These are phyloP conservation scores for Microbotryum violaceum DNA, from an alignment of 1,284 basidiomycete genomes.

Conservation along the genomic window DNA sequence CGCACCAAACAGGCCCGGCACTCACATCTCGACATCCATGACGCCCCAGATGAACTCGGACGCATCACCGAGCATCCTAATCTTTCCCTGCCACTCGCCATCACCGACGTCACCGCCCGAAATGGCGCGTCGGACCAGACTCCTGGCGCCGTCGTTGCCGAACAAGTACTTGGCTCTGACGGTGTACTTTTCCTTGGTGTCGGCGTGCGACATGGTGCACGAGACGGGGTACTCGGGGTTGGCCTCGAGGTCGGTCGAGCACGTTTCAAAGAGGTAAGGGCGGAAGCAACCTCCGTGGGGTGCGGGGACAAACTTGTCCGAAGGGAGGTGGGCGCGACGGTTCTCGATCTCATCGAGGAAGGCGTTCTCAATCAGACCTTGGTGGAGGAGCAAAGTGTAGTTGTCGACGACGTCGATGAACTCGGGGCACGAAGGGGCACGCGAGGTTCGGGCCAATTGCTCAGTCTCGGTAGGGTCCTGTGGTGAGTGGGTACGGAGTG, in stretches of 20 bases:
- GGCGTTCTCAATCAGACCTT: conserved; percentile 43
- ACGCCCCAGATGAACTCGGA: conserved; percentile 42
- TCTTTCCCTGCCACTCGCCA: conserved; percentile 36
- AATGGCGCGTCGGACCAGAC: conserved; percentile 39
- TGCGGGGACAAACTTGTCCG: conserved; percentile 18
- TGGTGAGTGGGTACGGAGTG: conserved; percentile 1
- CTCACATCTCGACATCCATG: conserved; percentile 25
- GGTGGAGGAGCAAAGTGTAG: conserved; percentile 43
- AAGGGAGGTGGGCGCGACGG: conserved; percentile 27
- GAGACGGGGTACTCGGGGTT: conserved; percentile 26
- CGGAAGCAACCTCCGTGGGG: conserved; percentile 36
- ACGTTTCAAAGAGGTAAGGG: conserved; percentile 32
- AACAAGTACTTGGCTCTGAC: conserved; percentile 43
- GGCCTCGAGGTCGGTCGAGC: conserved; percentile 24
- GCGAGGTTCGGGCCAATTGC: conserved; percentile 39
- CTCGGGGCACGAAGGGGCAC: conserved; percentile 44
- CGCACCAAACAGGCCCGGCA: conserved; percentile 1
- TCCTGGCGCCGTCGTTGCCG: conserved; percentile 42
- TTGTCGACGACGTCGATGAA: conserved; percentile 44
- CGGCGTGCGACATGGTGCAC: conserved; percentile 17
- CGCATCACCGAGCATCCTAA: conserved; percentile 40
- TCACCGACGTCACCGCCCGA: conserved; percentile 33
- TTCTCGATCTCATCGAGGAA: conserved; percentile 42
- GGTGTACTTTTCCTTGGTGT: conserved; percentile 26
- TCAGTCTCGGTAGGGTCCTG: conserved; percentile 36